Base-by-base conservation (phyloP, 768 basidiomycete species). In the Kwoniella mangroviensis region DNA sequence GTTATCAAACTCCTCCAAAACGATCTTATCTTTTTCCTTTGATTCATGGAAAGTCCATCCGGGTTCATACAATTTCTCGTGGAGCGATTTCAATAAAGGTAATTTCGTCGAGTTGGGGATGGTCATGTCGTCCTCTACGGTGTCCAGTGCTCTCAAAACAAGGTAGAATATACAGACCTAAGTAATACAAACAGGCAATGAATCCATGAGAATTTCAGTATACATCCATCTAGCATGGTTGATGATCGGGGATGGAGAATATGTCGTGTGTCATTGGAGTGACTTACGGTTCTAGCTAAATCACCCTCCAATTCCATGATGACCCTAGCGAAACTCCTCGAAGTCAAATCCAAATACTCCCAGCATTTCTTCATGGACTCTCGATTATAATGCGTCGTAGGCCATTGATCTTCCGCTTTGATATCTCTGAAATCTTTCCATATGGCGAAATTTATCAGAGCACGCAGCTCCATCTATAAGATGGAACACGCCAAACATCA, bases 101-200 rank as follows among this genome's bases (percentile, higher is more conserved):
- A 94, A 92, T 81, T 99, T 99, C 75, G 90, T 83, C 19, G 88
- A 85, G 83, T 94, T 92, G 0, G 92, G 87, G 67, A 99, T 88
- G 0, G 94, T 92, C 94, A 98, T 98, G 85, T 99, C 96, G 83
- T 99, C 96, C 83, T 98, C 96, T 72, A 99, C 88, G 4, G 96
- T 99, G 83, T 99, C 96, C n/a, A 98, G 86, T 5, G 89, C 97
- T 22, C 96, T 89, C 6, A 99, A 87, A 5, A 95, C 91, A 53
- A 99, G 88, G 84, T 98, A 99, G 84, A 97, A 98, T 69, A 98
- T 84, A 82, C 92, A 94, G 73, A 98, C 90, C 96, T 97, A 61
- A 9, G 34, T 34, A 34, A 34, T 0, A 7, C 34, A 34, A 55
- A 28, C 17, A n/a, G 52, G 19, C 24, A 28, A 51, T 28, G 28